These are phyloP conservation scores for Boletus rufocinnamomeus DNA, from an alignment of 768 basidiomycete genomes.

Conservation along the genomic window DNA sequence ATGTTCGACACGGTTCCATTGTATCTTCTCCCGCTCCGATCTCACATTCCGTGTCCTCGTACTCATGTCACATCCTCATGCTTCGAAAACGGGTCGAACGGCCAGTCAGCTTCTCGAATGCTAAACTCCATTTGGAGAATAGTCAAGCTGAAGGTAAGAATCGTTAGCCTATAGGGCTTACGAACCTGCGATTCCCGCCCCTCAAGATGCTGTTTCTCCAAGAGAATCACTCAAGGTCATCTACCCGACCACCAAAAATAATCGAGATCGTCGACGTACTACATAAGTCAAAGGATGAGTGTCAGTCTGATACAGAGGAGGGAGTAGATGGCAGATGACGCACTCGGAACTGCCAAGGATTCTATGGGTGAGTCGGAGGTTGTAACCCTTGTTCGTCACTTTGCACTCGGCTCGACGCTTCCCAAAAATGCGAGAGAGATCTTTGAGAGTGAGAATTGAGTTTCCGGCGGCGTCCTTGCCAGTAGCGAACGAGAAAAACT, in stretches of 20 bases:
- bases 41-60: too few relatives aligned
- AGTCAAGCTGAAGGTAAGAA: constrained; percentile 52
- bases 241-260: too few relatives aligned
- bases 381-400: constrained; percentile 55
- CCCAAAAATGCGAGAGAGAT: too few relatives aligned
- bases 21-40: too few relatives aligned
- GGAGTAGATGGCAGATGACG: constrained; percentile 21
- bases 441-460: too few relatives aligned
- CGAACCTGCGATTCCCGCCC: constrained; percentile 69
- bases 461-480: too few relatives aligned
- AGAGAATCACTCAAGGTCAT: constrained; percentile 55
- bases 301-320: not conserved
- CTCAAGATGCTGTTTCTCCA: constrained; percentile 74
- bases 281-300: not conserved
- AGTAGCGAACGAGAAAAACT: too few relatives aligned
- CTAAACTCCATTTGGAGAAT: constrained; percentile 12
- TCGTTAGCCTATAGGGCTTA: constrained; percentile 49
- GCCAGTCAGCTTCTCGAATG: constrained; percentile 15
- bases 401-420: constrained; percentile 55
- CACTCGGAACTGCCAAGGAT: constrained; percentile 74
- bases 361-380: constrained; percentile 51
- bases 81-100: too few relatives aligned
- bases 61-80: too few relatives aligned
- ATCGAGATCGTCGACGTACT: too few relatives aligned
- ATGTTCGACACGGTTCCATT: too few relatives aligned